These are phyloP conservation scores for Mollisia scopiformis DNA, from an alignment of 2,329 filamentous ascomycete species.

Conservation along the genomic window DNA sequence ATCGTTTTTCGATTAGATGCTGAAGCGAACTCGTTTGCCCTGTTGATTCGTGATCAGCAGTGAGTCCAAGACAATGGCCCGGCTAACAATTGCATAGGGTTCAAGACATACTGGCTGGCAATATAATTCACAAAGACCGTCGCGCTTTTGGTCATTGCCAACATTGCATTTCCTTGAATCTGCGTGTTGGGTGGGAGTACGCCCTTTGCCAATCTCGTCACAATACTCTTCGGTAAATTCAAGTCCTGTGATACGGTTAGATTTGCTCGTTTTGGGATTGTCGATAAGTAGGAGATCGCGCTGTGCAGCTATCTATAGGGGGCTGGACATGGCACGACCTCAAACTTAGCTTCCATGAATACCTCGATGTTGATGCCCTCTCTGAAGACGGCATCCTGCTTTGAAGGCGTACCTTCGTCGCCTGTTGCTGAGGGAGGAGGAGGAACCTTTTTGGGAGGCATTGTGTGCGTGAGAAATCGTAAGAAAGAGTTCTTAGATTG, in stretches of 20 bases:
- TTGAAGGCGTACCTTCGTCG: conserved; percentile 42
- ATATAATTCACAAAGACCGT: conserved; percentile 85
- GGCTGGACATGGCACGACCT: not conserved
- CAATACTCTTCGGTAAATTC: conserved; percentile 78
- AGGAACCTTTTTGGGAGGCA: conserved; percentile 62
- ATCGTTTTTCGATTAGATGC: conserved; percentile 77
- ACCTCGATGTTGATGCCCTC: conserved; percentile 54
- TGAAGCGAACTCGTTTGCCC: conserved; percentile 73
- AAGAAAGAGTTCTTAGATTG: not conserved
- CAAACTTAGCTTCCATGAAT: conserved; percentile 10
- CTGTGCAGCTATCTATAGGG: not conserved
- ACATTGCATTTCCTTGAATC: conserved; percentile 79
- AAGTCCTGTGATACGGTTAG: conserved; percentile 58
- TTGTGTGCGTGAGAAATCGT: conserved; percentile 32
- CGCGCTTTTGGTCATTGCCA: conserved; percentile 79
- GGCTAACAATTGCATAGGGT: not conserved
- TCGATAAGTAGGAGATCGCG: not conserved
- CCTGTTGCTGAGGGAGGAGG: conserved; percentile 48
- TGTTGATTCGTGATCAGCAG: conserved; percentile 37
- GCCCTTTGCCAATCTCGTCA: conserved; percentile 78
- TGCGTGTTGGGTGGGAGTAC: conserved; percentile 80
- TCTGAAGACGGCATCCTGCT: conserved; percentile 27
- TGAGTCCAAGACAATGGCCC: not conserved
- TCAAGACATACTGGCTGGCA: conserved; percentile 65
- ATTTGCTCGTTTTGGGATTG: not conserved